phyloP scores from a whole-genome alignment of 805 yeast species.

The Scheffersomyces amazonensis region DNA sequence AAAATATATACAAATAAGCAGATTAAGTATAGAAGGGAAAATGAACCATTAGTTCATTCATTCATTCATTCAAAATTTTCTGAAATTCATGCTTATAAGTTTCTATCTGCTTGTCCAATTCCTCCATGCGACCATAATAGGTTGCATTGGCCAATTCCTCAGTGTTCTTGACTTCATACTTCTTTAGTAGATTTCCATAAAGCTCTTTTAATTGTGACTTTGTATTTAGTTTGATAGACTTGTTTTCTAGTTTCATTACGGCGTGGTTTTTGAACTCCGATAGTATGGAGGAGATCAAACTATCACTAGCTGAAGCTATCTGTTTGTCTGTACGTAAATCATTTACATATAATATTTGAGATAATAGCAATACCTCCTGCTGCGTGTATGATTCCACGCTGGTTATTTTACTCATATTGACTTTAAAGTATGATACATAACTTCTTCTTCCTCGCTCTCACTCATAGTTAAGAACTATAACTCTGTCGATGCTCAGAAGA shows the following conservation, averaged over 20 bases:
- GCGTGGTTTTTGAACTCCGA: conserved; percentile 7
- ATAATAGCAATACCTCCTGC: conserved; percentile 33
- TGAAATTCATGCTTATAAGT: conserved; percentile 22
- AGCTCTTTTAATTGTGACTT: conserved; percentile 10
- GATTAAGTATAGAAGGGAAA: no score
- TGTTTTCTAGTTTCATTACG: conserved; percentile 5
- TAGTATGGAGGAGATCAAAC: conserved; percentile 18
- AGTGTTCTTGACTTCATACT: conserved; percentile 26
- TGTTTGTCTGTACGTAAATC: conserved; percentile 20
- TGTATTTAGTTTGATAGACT: conserved; percentile 6
- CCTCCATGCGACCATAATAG: conserved; percentile 30
- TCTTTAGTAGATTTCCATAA: conserved; percentile 25
- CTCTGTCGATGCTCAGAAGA: no score
- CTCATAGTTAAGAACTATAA: no score
- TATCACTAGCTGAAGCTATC: conserved; percentile 8
- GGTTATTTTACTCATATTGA: conserved; percentile 1
- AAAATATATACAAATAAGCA: no score
- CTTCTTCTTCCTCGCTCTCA: no score
- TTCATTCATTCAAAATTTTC: no score
- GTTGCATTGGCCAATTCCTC: conserved; percentile 37
- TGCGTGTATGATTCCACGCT: conserved; percentile 10
- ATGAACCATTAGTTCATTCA: no score
- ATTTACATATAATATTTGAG: conserved; percentile 36
- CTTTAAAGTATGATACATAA: no score
- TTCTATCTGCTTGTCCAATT: conserved; percentile 25